These are phyloP conservation scores for Podospora pseudocomata DNA, from an alignment of 495 filamentous ascomycete species.

Conservation along the genomic window DNA sequence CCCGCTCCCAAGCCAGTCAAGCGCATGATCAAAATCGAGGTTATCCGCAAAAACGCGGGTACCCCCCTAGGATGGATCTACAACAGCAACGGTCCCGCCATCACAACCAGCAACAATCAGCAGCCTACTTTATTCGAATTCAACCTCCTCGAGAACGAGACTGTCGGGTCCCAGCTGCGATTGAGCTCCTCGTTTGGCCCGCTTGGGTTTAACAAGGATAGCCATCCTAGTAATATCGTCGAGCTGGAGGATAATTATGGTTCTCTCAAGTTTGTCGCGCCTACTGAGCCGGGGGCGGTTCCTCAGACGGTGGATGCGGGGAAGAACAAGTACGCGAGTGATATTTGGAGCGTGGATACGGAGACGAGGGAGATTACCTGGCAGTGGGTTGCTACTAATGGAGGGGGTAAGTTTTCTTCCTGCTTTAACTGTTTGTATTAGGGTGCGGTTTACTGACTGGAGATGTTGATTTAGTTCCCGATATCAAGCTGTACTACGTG, in stretches of 20 bases:
- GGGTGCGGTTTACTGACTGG: too few relatives aligned
- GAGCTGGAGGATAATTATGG: slow-evolving; percentile 2
- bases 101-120: not conserved
- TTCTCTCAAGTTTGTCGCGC: not conserved
- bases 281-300: not conserved
- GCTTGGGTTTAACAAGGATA: slow-evolving; percentile 1
- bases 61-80: slow-evolving; percentile 8
- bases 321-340: slow-evolving; percentile 8
- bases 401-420: slow-evolving; percentile 9
- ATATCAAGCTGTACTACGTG: too few relatives aligned
- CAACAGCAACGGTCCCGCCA: slow-evolving; percentile 9
- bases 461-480: too few relatives aligned
- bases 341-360: slow-evolving; percentile 15
- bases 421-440: not conserved
- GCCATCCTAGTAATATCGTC: not conserved
- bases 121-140: not conserved
- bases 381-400: slow-evolving; percentile 11
- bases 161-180: slow-evolving; percentile 6
- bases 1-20: not conserved
- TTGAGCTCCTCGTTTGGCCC: not conserved
- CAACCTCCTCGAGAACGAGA: slow-evolving; percentile 3
- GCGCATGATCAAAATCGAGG: slow-evolving; percentile 7
- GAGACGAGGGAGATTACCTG: slow-evolving; percentile 8
- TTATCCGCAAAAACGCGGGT: slow-evolving; percentile 9
- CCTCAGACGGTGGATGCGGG: not conserved